These are phyloP conservation scores for Brassica incana DNA, from an alignment of 345 rosid genomes.

Conservation along the genomic window DNA sequence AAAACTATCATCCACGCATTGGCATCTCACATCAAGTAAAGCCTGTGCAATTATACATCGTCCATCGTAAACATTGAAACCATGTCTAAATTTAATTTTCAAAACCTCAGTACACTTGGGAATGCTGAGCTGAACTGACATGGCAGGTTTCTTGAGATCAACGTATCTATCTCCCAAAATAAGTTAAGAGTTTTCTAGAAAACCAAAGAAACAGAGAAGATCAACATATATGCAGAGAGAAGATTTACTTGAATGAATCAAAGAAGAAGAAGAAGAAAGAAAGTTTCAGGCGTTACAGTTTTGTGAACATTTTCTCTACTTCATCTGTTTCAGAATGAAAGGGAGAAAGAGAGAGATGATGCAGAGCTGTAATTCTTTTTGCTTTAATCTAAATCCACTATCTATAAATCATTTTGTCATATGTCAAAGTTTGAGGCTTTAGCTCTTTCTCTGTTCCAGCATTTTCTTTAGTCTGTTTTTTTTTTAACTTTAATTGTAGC, in stretches of 20 bases:
- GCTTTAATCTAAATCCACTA: neutral
- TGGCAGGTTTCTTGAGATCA: too few relatives aligned
- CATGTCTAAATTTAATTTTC: too few relatives aligned
- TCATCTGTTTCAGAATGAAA: conserved; percentile 50
- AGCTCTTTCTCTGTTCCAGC: neutral
- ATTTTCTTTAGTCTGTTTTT: neutral
- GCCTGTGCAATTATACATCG: too few relatives aligned
- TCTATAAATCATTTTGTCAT: too few relatives aligned
- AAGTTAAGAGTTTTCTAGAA: too few relatives aligned
- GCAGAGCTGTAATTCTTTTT: conserved; percentile 29
- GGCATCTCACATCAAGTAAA: too few relatives aligned
- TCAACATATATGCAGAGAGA: conserved; percentile 19
- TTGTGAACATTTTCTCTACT: conserved; percentile 50
- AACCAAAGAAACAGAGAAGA: neutral
- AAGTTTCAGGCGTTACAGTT: conserved; percentile 35
- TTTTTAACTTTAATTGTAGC: too few relatives aligned
- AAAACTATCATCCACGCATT: too few relatives aligned
- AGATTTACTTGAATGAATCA: neutral
- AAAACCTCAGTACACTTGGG: too few relatives aligned
- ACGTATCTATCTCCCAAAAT: too few relatives aligned
- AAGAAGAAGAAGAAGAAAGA: neutral
- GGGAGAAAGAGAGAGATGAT: conserved; percentile 35
- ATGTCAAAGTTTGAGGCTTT: conserved; percentile 12
- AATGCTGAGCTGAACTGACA: too few relatives aligned
- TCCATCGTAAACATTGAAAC: too few relatives aligned